phyloP scores from a whole-genome alignment of 768 basidiomycete genomes.

The Paxillus ammoniavirescens region DNA sequence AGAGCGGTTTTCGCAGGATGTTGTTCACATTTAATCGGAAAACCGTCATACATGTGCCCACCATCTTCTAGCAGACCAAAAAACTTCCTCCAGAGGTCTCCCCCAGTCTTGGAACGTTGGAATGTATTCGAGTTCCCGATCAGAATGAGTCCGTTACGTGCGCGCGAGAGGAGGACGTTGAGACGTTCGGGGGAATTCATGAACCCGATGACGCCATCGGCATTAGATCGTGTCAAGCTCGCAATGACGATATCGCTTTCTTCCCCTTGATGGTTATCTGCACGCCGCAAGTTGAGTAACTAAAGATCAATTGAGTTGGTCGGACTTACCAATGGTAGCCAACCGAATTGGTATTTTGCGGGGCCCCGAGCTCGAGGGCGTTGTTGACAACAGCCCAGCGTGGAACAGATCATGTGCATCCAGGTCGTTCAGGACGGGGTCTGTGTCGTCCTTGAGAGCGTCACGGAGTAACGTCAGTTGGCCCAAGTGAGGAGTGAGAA shows the following conservation, averaged over 20 bases:
- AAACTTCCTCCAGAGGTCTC: conserved; percentile 49
- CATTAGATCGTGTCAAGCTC: conserved; percentile 61
- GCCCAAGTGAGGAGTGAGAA: conserved; percentile 70
- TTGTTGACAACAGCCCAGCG: conserved; percentile 49
- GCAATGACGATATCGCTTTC: conserved; percentile 68
- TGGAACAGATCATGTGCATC: conserved; percentile 56
- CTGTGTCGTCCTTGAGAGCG: conserved; percentile 43
- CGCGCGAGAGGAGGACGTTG: conserved; percentile 69
- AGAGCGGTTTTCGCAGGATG: conserved; percentile 44
- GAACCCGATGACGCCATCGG: conserved; percentile 59
- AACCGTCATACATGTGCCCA: conserved; percentile 53
- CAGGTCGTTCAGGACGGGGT: conserved; percentile 62
- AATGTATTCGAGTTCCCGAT: conserved; percentile 67
- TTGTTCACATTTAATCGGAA: conserved; percentile 57
- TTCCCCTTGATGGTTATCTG: conserved; percentile 79
- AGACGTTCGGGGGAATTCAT: conserved; percentile 69
- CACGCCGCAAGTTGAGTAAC: neutral
- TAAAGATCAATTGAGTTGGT: neutral
- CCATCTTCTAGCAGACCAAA: conserved; percentile 42
- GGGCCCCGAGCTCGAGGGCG: conserved; percentile 31
- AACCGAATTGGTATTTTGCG: conserved; percentile 50
- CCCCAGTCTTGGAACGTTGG: conserved; percentile 46
- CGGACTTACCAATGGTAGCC: conserved; percentile 58
- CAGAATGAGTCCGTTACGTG: conserved; percentile 62
- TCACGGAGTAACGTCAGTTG: conserved; percentile 54